Base-by-base conservation (phyloP, 768 basidiomycete species). In the Exsudoporus frostii region DNA sequence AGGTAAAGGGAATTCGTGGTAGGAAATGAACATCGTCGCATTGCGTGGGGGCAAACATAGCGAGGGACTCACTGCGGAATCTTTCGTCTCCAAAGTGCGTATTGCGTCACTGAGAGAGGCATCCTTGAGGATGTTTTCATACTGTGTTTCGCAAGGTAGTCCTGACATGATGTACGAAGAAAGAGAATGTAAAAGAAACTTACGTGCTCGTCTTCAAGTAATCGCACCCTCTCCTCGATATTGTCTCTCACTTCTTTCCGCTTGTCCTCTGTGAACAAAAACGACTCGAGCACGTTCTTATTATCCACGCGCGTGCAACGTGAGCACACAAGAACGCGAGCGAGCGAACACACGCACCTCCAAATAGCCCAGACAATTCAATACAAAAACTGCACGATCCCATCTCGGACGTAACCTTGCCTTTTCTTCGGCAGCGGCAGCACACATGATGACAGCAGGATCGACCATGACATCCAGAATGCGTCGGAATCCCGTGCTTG, bases 381-480 rank as follows among this genome's bases (percentile, higher is more conserved):
- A 74, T 48, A 91, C 76, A 65, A 92, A 98, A 0, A 97, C 81
- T 3, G 82, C 78, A 42, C 76, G 78, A 65, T 99, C 95, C 92
- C 95, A 96, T 30, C 71, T 76, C 6, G 77, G 79, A 27, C 78
- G 72, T 19, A 71, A 49, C 36, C 73, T 73, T 32, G 77, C 77
- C 63, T 86, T 88, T 58, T 83, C 83, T 58, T 88, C 88, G 2
- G 83, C 81, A 46, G 82, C 83, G 5, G 74, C 72, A 11, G 79
- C 70, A 65, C 89, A 90, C 81, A 91, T 86, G 55, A 84, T 80
- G 14, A 96, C 69, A 0, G 85, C 84, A 0, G 95, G 94, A 64
- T 94, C 90, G 22, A 97, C 78, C 73, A 91, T 90, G 41, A 86
- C 80, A 58, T 93, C 87, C 22, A 97, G 71, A 19, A 96, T 85